These are phyloP conservation scores for Cryptosporidium viatorum DNA, from an alignment of 169 alveolate genomes.

Conservation along the genomic window DNA sequence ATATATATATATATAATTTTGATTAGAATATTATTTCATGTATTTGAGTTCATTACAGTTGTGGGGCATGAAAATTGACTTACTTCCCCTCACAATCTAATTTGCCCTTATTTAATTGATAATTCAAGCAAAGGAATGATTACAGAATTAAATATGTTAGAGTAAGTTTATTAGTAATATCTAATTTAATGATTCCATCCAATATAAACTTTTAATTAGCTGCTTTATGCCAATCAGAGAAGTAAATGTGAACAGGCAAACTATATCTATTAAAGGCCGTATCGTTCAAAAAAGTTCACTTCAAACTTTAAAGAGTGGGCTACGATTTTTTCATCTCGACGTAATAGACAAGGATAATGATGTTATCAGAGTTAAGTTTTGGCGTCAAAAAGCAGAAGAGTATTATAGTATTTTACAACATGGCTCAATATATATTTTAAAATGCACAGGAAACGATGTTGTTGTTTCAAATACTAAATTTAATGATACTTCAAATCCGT, in stretches of 20 bases:
- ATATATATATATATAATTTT: not conserved
- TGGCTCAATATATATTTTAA: constrained; percentile 60
- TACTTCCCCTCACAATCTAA: constrained; percentile 2
- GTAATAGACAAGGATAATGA: constrained; percentile 65
- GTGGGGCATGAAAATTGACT: constrained; percentile 47
- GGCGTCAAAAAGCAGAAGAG: constrained; percentile 74
- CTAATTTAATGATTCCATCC: not conserved
- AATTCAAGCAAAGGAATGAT: not conserved
- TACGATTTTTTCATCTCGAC: constrained; percentile 56
- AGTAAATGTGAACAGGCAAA: constrained; percentile 68
- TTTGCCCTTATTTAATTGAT: not conserved
- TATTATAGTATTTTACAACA: constrained; percentile 40
- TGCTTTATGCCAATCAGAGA: constrained; percentile 70
- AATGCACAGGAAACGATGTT: constrained; percentile 74
- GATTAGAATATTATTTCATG: not conserved
- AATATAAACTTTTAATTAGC: constrained; percentile 9
- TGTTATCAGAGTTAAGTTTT: constrained; percentile 53
- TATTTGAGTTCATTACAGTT: not conserved
- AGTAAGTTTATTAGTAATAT: constrained; percentile 11
- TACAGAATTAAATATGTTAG: constrained; percentile 26
- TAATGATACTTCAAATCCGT: constrained; percentile 70
- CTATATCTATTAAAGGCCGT: constrained; percentile 57
- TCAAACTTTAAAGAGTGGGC: constrained; percentile 50
- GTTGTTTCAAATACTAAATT: constrained; percentile 62
- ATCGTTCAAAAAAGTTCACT: constrained; percentile 64